phyloP scores from a whole-genome alignment of 2,329 filamentous ascomycete genomes.

The Dichotomopilus funicola region DNA sequence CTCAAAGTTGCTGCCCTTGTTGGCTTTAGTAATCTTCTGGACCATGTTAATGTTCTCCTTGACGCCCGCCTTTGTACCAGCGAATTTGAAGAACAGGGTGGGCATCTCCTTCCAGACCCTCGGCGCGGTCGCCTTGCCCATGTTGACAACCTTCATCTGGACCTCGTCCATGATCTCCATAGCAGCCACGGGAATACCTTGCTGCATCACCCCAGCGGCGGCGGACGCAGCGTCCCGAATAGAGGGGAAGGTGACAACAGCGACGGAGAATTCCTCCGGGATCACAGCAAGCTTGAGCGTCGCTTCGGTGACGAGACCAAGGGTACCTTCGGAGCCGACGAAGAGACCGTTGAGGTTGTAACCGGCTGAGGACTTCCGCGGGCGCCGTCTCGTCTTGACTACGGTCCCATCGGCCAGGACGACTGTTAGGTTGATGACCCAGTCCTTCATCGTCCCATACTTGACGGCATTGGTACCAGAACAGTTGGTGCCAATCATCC shows the following conservation, averaged over 20 bases:
- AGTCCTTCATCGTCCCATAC: slow-evolving; percentile 84
- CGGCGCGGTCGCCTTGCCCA: slow-evolving; percentile 61
- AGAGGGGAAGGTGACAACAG: slow-evolving; percentile 70
- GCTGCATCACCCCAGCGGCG: slow-evolving; percentile 68
- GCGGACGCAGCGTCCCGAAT: slow-evolving; percentile 71
- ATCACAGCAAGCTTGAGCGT: slow-evolving; percentile 74
- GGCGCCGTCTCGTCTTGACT: slow-evolving; percentile 72
- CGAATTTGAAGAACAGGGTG: slow-evolving; percentile 81
- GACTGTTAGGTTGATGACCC: slow-evolving; percentile 77
- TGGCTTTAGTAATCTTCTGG: slow-evolving; percentile 56
- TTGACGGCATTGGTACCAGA: slow-evolving; percentile 73
- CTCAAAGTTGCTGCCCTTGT: slow-evolving; percentile 63
- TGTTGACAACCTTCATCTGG: slow-evolving; percentile 77
- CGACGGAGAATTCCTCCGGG: slow-evolving; percentile 69
- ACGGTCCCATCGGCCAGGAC: slow-evolving; percentile 72
- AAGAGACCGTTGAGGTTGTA: slow-evolving; percentile 79
- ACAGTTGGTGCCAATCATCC: slow-evolving; percentile 76
- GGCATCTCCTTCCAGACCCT: slow-evolving; percentile 67
- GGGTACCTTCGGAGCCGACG: slow-evolving; percentile 73
- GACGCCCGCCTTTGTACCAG: slow-evolving; percentile 71
- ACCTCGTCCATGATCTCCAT: slow-evolving; percentile 89
- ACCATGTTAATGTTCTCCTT: slow-evolving; percentile 69
- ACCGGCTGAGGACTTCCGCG: slow-evolving; percentile 72
- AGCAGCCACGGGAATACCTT: slow-evolving; percentile 65
- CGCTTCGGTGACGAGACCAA: slow-evolving; percentile 76